Evolutionary conservation across 2,329 filamentous ascomycete genomes (phyloP).

Genomic region (Pyrenophora graminea): DNA sequence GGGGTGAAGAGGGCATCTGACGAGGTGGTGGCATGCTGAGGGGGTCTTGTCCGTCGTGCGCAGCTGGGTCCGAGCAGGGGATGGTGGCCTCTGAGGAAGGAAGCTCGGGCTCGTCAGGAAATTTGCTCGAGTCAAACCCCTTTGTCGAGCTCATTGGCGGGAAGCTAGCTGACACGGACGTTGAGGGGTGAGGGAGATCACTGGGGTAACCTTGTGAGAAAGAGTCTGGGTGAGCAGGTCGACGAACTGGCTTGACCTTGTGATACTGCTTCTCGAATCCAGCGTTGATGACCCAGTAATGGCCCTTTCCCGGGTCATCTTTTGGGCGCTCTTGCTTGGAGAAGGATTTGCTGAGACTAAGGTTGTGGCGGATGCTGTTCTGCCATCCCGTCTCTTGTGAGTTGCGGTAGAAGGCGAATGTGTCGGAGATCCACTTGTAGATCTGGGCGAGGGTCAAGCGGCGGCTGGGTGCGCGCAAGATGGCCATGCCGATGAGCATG

Average conservation of each 20-base stretch:
- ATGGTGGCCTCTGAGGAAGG: conserved; percentile 57
- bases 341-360: conserved; percentile 95
- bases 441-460: conserved; percentile 91
- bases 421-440: conserved; percentile 99
- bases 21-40: conserved; percentile 51
- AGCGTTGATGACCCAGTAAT: conserved; percentile 94
- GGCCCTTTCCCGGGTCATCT: conserved; percentile 95
- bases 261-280: conserved; percentile 88
- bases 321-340: conserved; percentile 94
- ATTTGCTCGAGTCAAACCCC: conserved; percentile 55
- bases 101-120: conserved; percentile 56
- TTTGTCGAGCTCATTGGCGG: conserved; percentile 48
- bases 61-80: conserved; percentile 55
- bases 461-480: conserved; percentile 80
- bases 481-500: conserved; percentile 94
- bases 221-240: conserved; percentile 52
- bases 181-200: conserved; percentile 44
- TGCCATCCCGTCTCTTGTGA: conserved; percentile 90
- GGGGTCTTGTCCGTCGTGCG: conserved; percentile 53
- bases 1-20: conserved; percentile 68
- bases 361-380: conserved; percentile 97
- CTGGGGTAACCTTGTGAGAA: conserved; percentile 39
- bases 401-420: conserved; percentile 80
- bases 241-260: conserved; percentile 76
- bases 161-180: conserved; percentile 44